Evolutionary conservation across 805 yeast species (phyloP), one percentile per base, ranked within the genome.

Genomic region (Metschnikowia baotianmanensis): DNA sequence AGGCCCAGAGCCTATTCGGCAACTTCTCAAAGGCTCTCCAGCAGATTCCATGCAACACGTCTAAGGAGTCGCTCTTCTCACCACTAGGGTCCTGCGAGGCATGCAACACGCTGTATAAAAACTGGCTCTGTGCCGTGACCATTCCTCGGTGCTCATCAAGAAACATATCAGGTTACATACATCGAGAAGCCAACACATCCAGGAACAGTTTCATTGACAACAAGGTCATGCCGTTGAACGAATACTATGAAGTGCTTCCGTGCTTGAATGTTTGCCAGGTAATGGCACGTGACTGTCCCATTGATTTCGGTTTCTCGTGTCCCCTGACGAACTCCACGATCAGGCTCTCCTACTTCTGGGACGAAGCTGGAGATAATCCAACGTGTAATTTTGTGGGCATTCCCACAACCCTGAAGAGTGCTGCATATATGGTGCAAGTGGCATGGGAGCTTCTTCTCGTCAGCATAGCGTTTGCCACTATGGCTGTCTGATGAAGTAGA

Each of bases 91-190:
- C 83, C 0, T 91, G 99, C 56, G 71, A 67, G 11, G 80, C 86
- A 54, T 91, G 99, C 58, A 72, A 74, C 1, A 49, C 58, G 2
- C 72, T 90, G 1, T 91, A 91, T 59, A 80, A 78, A 52, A 72
- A 82, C 52, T 91, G 99, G 99, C 71, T 93, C 15, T 91, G 99
- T 63, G 73, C 95, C 0, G 87, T 88, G 4, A 71, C 88, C 0
- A 86, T 91, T 5, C 98, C 98, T 0, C 69, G 97, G 22, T 91
- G 99, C 53, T 71, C 86, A 1, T 80, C 83, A 11, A 48, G 58
- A 11, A 57, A 74, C 6, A 45, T 63, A 7, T 51, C 71, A 0
- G 76, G 76, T 6, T 81, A 74, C 57, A 58, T 61, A 16, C 42
- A 51, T 20, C 68, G 95, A 24, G 59, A 63, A 3, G 65, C 65